Percentiles rank a stretch among this genome's conserved stretches.
Evolutionary conservation across 352 stramenopile species (phyloP).

Genomic region (Pythium dissotocum): DNA sequence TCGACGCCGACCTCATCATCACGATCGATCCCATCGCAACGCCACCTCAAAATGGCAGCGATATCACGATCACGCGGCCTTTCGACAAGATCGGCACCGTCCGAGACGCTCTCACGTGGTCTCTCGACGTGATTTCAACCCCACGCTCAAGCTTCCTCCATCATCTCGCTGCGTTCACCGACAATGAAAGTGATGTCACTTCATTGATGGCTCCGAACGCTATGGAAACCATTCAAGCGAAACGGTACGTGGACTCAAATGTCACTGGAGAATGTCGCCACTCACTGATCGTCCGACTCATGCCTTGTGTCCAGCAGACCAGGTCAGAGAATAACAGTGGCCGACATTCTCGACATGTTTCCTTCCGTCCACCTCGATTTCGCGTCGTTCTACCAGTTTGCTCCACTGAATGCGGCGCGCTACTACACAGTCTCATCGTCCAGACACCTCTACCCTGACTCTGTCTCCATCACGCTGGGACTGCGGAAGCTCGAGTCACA

Average conservation of each 20-base stretch:
- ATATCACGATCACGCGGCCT: conserved; percentile 31
- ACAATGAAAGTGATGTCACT: conserved; percentile 47
- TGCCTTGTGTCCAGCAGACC: conserved; percentile 14
- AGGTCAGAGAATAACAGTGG: conserved; percentile 42
- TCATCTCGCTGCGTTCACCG: conserved; percentile 60
- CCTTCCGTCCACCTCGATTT: conserved; percentile 69
- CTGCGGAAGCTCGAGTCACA: conserved; percentile 50
- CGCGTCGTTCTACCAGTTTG: conserved; percentile 65
- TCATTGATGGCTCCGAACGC: conserved; percentile 48
- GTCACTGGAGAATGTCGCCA: too few relatives aligned
- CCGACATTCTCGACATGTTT: conserved; percentile 69
- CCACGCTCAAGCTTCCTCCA: conserved; percentile 62
- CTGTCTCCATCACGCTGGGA: conserved; percentile 73
- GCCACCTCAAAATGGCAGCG: not conserved
- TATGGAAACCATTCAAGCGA: conserved; percentile 42
- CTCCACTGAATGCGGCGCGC: conserved; percentile 56
- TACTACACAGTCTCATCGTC: conserved; percentile 89
- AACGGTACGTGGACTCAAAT: conserved; percentile 30
- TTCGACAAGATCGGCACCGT: conserved; percentile 62
- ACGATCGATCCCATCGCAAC: conserved; percentile 30
- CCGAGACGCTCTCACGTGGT: conserved; percentile 73
- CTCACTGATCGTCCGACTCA: not conserved
- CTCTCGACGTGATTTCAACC: conserved; percentile 69
- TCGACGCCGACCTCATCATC: conserved; percentile 59
- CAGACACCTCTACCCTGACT: conserved; percentile 48